phyloP scores from a whole-genome alignment of 352 stramenopile genomes.

The Pelagophyceae sp. region DNA sequence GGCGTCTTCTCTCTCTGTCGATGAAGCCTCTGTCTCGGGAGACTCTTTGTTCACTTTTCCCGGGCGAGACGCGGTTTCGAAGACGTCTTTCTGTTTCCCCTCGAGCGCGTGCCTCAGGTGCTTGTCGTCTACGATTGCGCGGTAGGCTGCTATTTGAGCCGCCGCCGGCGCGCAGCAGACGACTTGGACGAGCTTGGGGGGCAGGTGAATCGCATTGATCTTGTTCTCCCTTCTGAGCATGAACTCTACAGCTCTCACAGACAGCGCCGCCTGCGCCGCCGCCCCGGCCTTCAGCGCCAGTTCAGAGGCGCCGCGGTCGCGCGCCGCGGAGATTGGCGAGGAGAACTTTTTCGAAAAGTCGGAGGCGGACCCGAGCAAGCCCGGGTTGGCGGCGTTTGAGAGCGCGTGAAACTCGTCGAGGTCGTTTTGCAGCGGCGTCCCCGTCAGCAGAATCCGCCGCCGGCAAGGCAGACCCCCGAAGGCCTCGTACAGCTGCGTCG shows the following conservation, averaged over 20 bases:
- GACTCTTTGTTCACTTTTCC: too few relatives aligned
- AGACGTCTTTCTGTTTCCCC: constrained; percentile 75
- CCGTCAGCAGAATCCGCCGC: constrained; percentile 85
- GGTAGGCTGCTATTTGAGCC: constrained; percentile 90
- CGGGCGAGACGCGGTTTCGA: too few relatives aligned
- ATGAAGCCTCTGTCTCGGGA: too few relatives aligned
- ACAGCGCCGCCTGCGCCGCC: not conserved
- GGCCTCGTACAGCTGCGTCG: constrained; percentile 68
- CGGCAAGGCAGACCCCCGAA: constrained; percentile 64
- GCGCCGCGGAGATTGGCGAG: constrained; percentile 49
- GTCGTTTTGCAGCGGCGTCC: constrained; percentile 97
- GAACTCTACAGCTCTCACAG: not conserved
- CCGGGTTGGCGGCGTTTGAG: constrained; percentile 72
- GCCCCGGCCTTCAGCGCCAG: constrained; percentile 38
- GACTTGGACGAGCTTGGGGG: constrained; percentile 96
- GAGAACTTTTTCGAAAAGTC: constrained; percentile 86
- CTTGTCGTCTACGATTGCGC: constrained; percentile 85
- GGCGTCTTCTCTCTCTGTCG: too few relatives aligned
- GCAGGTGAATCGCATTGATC: constrained; percentile 94
- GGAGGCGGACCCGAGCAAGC: constrained; percentile 55
- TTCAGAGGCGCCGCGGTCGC: constrained; percentile 49
- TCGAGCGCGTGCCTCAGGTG: constrained; percentile 88
- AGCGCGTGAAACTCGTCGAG: constrained; percentile 97
- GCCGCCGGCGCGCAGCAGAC: constrained; percentile 90
- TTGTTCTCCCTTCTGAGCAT: constrained; percentile 74